Evolutionary conservation across 768 basidiomycete species (phyloP).

Genomic region (Russula olivacea): DNA sequence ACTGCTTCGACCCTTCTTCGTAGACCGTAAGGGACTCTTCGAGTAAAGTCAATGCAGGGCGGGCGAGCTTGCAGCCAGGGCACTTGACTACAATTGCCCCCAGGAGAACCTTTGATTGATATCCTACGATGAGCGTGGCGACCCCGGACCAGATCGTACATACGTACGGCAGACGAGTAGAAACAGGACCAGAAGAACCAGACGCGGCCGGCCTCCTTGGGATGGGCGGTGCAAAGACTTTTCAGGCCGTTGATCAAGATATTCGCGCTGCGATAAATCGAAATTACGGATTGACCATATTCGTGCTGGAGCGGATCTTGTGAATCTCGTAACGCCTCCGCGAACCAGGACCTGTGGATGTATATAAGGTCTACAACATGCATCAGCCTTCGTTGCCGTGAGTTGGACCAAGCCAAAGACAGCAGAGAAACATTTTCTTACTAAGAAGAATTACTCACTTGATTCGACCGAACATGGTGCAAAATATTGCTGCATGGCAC

Average conservation of each 20-base stretch:
- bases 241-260: conserved; percentile 38
- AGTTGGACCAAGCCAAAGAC: not conserved
- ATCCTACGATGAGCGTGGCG: not conserved
- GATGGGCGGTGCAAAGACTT: conserved; percentile 36
- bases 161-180: conserved; percentile 45
- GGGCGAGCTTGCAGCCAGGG: conserved; percentile 40
- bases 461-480: conserved; percentile 39
- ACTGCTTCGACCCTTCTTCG: conserved; percentile 38
- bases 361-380: conserved; percentile 26
- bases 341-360: conserved; percentile 44
- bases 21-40: conserved; percentile 37
- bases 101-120: conserved; percentile 37
- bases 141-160: not conserved
- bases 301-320: conserved; percentile 40
- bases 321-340: conserved; percentile 40
- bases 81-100: conserved; percentile 43
- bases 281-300: conserved; percentile 43
- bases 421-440: not conserved
- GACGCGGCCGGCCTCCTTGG: conserved; percentile 30
- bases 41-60: conserved; percentile 37
- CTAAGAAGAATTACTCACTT: conserved; percentile 35
- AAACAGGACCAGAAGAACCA: conserved; percentile 51
- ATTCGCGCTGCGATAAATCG: conserved; percentile 41
- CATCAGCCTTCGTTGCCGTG: not conserved
- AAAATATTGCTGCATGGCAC: conserved; percentile 44